Percentiles rank a stretch among this genome's conserved stretches.
phyloP scores from a whole-genome alignment of 1,139 yeast genomes.

The Yamadazyma buinensis region DNA sequence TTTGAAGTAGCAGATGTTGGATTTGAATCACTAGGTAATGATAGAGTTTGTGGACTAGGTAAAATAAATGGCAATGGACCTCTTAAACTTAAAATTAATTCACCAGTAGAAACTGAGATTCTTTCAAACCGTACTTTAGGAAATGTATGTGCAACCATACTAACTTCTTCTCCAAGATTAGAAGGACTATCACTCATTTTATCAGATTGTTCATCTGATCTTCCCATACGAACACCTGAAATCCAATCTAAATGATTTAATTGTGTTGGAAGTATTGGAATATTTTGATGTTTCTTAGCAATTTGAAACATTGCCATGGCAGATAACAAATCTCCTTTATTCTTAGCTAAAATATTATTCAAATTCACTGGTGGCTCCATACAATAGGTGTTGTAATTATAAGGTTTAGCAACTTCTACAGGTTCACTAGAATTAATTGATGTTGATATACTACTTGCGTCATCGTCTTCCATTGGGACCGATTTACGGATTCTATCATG shows the following conservation, averaged over 20 bases:
- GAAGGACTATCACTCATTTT: slow-evolving; percentile 49
- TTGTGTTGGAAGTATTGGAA: slow-evolving; percentile 23
- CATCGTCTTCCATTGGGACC: slow-evolving; percentile 11
- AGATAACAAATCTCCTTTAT: slow-evolving; percentile 35
- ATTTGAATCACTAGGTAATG: neutral
- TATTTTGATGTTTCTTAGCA: slow-evolving; percentile 25
- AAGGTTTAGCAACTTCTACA: slow-evolving; percentile 5
- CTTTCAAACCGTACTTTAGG: slow-evolving; percentile 84
- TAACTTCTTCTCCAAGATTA: slow-evolving; percentile 87
- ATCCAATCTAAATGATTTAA: slow-evolving; percentile 85
- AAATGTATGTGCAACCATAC: slow-evolving; percentile 84
- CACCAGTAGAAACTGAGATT: slow-evolving; percentile 85
- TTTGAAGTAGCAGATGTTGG: neutral
- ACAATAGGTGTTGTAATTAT: slow-evolving; percentile 34
- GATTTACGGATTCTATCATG: slow-evolving; percentile 26
- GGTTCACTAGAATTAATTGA: neutral
- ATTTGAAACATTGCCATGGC: slow-evolving; percentile 33
- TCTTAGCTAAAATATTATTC: slow-evolving; percentile 29
- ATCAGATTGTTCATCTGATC: slow-evolving; percentile 37
- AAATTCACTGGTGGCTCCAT: slow-evolving; percentile 37
- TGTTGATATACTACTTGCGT: neutral
- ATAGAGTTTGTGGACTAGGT: neutral
- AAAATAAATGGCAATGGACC: slow-evolving; percentile 69
- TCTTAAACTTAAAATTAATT: slow-evolving; percentile 64
- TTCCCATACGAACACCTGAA: slow-evolving; percentile 82